These are phyloP conservation scores for Ganoderma sinense DNA, from an alignment of 1,284 basidiomycete species.

Conservation along the genomic window DNA sequence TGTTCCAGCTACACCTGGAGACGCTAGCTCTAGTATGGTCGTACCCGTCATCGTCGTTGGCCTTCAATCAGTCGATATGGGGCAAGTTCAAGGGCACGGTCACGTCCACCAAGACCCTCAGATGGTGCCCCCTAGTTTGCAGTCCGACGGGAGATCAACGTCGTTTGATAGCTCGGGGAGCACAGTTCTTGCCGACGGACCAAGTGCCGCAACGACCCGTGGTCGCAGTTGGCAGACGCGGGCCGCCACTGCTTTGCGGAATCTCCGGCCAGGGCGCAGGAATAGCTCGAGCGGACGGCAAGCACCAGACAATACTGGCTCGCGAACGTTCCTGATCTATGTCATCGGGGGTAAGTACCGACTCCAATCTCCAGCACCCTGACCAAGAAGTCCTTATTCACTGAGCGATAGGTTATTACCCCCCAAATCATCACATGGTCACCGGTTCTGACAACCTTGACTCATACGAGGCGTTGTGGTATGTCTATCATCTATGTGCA, in stretches of 20 bases:
- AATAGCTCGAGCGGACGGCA: slow-evolving; percentile 33
- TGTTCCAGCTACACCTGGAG: slow-evolving; percentile 21
- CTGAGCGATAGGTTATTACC: slow-evolving; percentile 74
- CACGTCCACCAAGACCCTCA: slow-evolving; percentile 18
- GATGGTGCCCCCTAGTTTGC: background rate
- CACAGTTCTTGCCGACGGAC: slow-evolving; percentile 17
- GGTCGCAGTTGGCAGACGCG: slow-evolving; percentile 45
- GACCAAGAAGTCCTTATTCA: background rate
- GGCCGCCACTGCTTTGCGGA: slow-evolving; percentile 62
- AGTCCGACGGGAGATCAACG: slow-evolving; percentile 10
- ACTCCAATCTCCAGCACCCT: slow-evolving; percentile 12
- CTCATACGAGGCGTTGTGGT: slow-evolving; percentile 82
- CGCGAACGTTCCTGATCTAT: slow-evolving; percentile 82
- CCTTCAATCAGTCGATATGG: slow-evolving; percentile 71
- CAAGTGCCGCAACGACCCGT: slow-evolving; percentile 26
- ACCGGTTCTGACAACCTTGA: slow-evolving; percentile 78
- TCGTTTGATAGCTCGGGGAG: slow-evolving; percentile 22
- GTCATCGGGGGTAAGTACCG: slow-evolving; percentile 71
- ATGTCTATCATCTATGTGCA: slow-evolving; percentile 38
- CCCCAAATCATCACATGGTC: slow-evolving; percentile 85
- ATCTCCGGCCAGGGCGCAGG: slow-evolving; percentile 55
- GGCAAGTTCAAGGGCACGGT: slow-evolving; percentile 39
- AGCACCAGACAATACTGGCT: slow-evolving; percentile 50
- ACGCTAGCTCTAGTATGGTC: slow-evolving; percentile 52
- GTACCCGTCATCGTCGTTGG: slow-evolving; percentile 85